Conservation (phyloP, 768 basidiomycete genomes). For the Psilocybe sp. region DNA sequence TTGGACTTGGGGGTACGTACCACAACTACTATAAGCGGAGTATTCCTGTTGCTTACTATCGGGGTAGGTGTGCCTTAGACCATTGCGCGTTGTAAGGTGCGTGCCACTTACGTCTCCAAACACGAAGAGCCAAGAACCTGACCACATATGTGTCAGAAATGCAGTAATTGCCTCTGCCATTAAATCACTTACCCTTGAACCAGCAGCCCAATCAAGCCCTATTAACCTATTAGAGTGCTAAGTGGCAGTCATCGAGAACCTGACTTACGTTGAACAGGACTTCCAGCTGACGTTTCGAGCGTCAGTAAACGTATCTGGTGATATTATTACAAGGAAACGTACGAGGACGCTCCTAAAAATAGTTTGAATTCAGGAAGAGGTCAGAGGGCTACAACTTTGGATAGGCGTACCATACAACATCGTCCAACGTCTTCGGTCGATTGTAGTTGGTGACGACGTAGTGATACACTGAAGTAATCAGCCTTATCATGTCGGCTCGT, state of each 20-base stretch:
- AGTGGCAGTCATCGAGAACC: neutral
- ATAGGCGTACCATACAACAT: conserved; percentile 45
- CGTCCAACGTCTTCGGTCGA: conserved; percentile 33
- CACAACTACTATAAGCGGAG: conserved; percentile 37
- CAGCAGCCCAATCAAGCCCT: conserved; percentile 55
- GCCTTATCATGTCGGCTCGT: neutral
- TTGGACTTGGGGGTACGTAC: conserved; percentile 26
- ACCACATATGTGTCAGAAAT: neutral
- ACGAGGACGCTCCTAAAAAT: conserved; percentile 49
- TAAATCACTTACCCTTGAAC: conserved; percentile 43
- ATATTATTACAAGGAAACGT: conserved; percentile 11
- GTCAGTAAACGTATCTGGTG: neutral
- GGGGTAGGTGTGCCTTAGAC: conserved; percentile 4
- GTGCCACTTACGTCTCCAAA: conserved; percentile 39
- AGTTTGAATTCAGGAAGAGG: neutral
- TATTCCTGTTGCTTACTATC: conserved; percentile 48
- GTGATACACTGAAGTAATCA: conserved; percentile 38
- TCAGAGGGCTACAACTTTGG: neutral
- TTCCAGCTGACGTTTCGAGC: conserved; percentile 37
- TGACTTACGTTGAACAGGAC: conserved; percentile 51
- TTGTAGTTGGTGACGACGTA: conserved; percentile 53
- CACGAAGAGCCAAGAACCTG: conserved; percentile 42
- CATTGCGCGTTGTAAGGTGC: conserved; percentile 16
- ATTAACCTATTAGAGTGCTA: neutral
- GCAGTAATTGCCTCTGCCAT: neutral